Evolutionary conservation across 352 stramenopile species (phyloP), one percentile per base, ranked within the genome.

Genomic region (Phytopythium chamaehyphon): DNA sequence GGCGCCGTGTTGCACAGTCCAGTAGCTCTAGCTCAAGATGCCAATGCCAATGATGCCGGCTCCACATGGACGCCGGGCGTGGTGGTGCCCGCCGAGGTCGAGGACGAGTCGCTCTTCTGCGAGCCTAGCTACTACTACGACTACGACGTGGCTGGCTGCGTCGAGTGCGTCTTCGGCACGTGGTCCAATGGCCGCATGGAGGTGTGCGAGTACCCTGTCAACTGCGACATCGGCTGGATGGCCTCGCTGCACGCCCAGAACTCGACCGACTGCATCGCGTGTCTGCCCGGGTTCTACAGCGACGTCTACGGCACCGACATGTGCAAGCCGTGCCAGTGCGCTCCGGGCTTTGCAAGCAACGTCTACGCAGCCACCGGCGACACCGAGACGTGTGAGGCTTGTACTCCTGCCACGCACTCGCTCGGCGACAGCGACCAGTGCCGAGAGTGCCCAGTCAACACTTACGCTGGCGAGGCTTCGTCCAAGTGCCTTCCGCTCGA

Each of bases 151-250:
- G 22, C 38, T 5, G 52, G 21, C 8, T 77, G 68, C 36, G 54
- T 51, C 21, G 68, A 77, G 42, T 77, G 68, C 46, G 40, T 61
- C 40, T 77, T 72, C 52, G 68, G 68, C 53, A 77, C 64, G 37
- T 77, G 64, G 64, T 77, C 68, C 28, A 64, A 69, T 43, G 68
- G 68, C 51, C 63, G 64, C 37, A 77, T 77, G 68, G 55, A 47
- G 28, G 62, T 7, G 37, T 77, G 68, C 47, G 55, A 57, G 49
- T 73, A 73, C 47, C 68, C 68, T 0, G 68, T 77, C 19, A 43
- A 46, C 18, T 77, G 68, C 37, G 39, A 22, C 22, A 2, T 54
- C 2, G 64, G 68, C 31, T 10, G 28, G 21, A 71, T 72, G 64
- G 64, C 64, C 14, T 35, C 33, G 38, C 54, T 77, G 18, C 68